These are phyloP conservation scores for Olyra latifolia DNA, from an alignment of 176 grass and related monocot genomes.

Conservation along the genomic window DNA sequence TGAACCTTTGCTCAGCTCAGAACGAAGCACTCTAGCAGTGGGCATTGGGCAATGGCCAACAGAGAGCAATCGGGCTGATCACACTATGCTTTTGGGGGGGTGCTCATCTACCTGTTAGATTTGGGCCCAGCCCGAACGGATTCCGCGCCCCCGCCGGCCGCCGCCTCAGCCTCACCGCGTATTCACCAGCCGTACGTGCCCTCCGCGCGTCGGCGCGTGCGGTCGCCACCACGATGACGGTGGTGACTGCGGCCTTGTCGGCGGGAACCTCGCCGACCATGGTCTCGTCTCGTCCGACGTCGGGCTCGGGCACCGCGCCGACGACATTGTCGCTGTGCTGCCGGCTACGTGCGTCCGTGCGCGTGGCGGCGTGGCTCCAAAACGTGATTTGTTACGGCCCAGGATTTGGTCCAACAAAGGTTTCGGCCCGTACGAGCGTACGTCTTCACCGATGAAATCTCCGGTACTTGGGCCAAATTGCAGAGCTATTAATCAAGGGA, in stretches of 20 bases:
- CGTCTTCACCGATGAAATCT: neutral
- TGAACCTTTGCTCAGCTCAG: too few relatives aligned
- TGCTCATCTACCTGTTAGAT: neutral
- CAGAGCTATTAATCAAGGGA: too few relatives aligned
- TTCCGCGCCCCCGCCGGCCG: neutral
- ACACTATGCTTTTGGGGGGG: too few relatives aligned
- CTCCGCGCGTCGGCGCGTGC: neutral
- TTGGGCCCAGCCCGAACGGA: neutral
- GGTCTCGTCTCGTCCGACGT: too few relatives aligned
- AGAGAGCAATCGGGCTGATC: too few relatives aligned
- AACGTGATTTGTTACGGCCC: too few relatives aligned
- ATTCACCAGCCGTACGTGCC: neutral
- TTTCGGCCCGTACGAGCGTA: neutral
- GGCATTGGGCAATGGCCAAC: too few relatives aligned
- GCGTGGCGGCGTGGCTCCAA: neutral
- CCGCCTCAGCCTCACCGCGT: neutral
- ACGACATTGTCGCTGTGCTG: neutral
- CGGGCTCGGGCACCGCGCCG: too few relatives aligned
- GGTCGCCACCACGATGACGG: neutral
- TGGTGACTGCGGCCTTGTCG: neutral
- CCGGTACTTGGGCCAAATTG: neutral
- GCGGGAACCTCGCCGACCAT: neutral
- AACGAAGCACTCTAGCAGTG: too few relatives aligned
- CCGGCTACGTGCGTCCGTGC: too few relatives aligned
- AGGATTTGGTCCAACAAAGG: neutral